These are phyloP conservation scores for Talaromyces islandicus DNA, from an alignment of 2,329 filamentous ascomycete species.

Conservation along the genomic window DNA sequence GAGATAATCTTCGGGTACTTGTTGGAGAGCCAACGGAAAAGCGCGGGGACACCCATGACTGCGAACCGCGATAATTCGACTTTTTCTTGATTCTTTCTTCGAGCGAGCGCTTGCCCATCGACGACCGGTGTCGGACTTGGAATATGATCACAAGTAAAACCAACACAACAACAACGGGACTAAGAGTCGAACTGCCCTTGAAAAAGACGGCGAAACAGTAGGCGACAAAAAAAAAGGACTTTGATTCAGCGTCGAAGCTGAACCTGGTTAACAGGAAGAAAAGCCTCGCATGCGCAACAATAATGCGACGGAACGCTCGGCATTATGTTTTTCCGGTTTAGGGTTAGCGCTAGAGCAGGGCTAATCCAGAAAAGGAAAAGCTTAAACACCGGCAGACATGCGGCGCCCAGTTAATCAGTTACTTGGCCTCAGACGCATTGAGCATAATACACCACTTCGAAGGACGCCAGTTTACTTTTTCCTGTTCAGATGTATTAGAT, in stretches of 20 bases:
- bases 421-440: constrained; percentile 7
- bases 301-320: constrained; percentile 6
- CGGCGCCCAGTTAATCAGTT: neutral
- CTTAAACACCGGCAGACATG: constrained; percentile 5
- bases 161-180: neutral
- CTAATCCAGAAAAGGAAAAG: constrained; percentile 3
- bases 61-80: neutral
- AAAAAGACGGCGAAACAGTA: neutral
- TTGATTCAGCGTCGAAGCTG: constrained; percentile 3
- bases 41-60: constrained; percentile 84
- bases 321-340: constrained; percentile 9
- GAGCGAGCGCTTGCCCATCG: neutral
- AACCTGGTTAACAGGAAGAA: constrained; percentile 1
- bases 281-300: neutral
- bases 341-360: neutral
- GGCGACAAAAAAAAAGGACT: neutral
- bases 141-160: neutral
- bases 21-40: constrained; percentile 92
- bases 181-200: neutral
- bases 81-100: neutral
- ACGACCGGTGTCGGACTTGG: neutral
- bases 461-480: neutral
- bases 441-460: neutral
- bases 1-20: constrained; percentile 98
- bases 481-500: constrained; percentile 7